Evolutionary conservation across 768 basidiomycete genomes (phyloP), one percentile per base, ranked within the genome.

Genomic region (Podaxis sp.): DNA sequence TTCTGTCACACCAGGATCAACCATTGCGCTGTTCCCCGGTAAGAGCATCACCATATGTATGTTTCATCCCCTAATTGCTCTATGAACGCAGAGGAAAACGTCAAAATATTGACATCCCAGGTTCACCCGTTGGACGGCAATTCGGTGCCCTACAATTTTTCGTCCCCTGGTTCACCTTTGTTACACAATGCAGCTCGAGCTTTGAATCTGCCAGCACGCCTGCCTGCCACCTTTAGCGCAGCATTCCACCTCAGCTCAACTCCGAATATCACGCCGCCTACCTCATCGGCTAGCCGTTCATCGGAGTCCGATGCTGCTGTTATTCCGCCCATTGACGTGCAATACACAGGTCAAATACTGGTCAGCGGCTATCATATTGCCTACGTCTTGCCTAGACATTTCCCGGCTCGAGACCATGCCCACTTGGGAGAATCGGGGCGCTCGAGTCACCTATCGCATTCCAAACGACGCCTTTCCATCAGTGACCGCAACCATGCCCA

Each of bases 281-380:
- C 71, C 37, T 57, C 72, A 32, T 70, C 68, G 9, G 73, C 76
- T 28, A 77, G 70, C 62, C 68, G 76, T n/a, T 73, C 72, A 14
- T 70, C 71, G 52, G 77, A 72, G 58, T 66, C 78, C 21, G 72
- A 73, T 23, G 61, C 64, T 21, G 69, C 65, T 18, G 73, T 61
- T 61, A 61, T 71, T 54, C 57, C 82, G 3, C 80, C 82, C 6
- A 73, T 90, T 25, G 91, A 92, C 59, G 76, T 76, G 46, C 83
- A 81, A 66, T 91, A 89, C 64, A 85, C 86, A 0, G 91, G 91
- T 2, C 84, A 86, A 53, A 87, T 93, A 59, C 81, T 90, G 37
- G 84, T 93, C 64, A 90, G 84, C 69, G 84, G 84, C 42, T 93
- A 92, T 68, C 81, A 87, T 62, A 84, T 93, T 57, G 86, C 88